Base-by-base conservation (phyloP, 2,329 filamentous ascomycete species). In the Talaromyces islandicus region DNA sequence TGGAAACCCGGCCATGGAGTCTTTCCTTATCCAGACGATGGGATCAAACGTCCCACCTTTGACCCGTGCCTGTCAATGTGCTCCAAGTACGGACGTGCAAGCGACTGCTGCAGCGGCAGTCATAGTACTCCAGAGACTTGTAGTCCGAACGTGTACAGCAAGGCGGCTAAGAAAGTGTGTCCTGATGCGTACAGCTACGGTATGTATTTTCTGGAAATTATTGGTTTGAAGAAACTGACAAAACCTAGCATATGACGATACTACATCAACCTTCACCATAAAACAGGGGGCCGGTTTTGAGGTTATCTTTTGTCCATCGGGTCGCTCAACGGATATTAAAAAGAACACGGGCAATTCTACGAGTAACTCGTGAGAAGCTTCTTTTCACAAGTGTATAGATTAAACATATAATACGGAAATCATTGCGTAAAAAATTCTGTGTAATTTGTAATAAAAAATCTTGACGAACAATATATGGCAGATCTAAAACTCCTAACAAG, bases 131-230 rank as follows among this genome's bases (percentile, higher is more conserved):
- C 88, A 2, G 78, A 81, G 25, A 78, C 80, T 54, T 94, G 90
- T 77, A 78, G 80, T 61, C 86, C 88, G 2, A 86, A 86, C 56
- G 75, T 83, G 46, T 94, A 92, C 76, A 86, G 87, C 65, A 83
- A 79, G 61, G 79, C 80, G 11, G 88, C 89, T 57, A 94, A 95
- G 77, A 77, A 75, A 3, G 82, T 93, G 12, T 95, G 91, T 70
- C 90, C 91, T 0, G 91, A 95, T 74, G 90, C 90, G 2, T 95
- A 94, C 75, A 91, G 88, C 68, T 95, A 84, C 71, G 80, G 87
- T 88, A 56, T 85, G 84, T 19, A 43, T 43, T 43, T 10, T n/a
- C 17, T 11, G 27, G 14, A n/a, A 6, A 48, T 54, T 7, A 10
- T 4, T 25, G 12, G 2, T 25, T 46, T 3, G 19, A 7, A 11